These are phyloP conservation scores for Rhodofomes roseus DNA, from an alignment of 1,284 basidiomycete species.

Conservation along the genomic window DNA sequence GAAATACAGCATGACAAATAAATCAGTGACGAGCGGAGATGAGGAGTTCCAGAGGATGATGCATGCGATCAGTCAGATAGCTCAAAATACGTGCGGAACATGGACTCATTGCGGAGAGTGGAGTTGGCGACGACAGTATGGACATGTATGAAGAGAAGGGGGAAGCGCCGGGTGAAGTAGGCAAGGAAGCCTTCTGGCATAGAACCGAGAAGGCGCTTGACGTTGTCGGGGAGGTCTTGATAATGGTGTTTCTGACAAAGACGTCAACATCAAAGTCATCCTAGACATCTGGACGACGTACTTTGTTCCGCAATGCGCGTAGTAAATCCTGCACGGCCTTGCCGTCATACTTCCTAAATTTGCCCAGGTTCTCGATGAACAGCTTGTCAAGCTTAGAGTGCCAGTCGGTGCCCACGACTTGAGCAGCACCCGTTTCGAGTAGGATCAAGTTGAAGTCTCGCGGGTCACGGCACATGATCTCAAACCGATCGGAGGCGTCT, in stretches of 20 bases:
- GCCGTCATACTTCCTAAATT: constrained; percentile 95
- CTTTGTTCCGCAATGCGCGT: constrained; percentile 93
- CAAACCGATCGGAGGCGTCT: constrained; percentile 96
- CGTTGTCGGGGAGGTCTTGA: constrained; percentile 89
- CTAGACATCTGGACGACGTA: constrained; percentile 32
- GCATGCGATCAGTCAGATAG: constrained; percentile 42
- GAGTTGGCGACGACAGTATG: constrained; percentile 75
- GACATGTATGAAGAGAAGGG: constrained; percentile 88
- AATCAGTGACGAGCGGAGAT: constrained; percentile 5
- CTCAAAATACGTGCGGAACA: constrained; percentile 86
- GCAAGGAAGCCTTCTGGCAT: constrained; percentile 90
- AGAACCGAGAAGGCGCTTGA: constrained; percentile 82
- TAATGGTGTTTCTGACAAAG: constrained; percentile 89
- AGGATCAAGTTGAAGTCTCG: constrained; percentile 72
- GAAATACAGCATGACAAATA: constrained; percentile 17
- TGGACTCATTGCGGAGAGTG: constrained; percentile 68
- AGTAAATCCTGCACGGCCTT: constrained; percentile 88
- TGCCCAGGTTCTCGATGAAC: constrained; percentile 92
- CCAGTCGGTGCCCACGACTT: constrained; percentile 88
- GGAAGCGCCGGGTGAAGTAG: constrained; percentile 94
- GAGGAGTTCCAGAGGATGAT: background rate
- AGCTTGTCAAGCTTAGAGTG: constrained; percentile 80
- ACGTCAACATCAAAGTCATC: background rate
- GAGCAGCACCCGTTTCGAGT: constrained; percentile 68
- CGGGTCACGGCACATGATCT: constrained; percentile 94